Evolutionary conservation across 179 eudicot species (phyloP).

Genomic region (Gypsophila paniculata): DNA sequence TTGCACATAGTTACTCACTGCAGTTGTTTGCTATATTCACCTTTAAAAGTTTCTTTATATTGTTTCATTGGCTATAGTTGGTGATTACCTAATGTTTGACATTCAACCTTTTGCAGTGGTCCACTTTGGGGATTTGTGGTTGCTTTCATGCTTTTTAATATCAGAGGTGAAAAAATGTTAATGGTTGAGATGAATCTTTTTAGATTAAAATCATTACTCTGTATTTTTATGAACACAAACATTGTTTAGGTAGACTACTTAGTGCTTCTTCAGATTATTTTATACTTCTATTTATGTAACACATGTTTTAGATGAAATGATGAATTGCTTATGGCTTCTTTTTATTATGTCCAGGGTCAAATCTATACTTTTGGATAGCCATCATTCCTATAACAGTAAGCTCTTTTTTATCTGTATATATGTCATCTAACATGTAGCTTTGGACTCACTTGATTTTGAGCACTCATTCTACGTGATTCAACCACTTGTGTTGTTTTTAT

Average conservation of each 20-base stretch:
- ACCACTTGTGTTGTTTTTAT: neutral
- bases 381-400: slow-evolving; percentile 89
- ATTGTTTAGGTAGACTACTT: no score
- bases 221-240: neutral
- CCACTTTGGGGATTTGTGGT: slow-evolving; percentile 96
- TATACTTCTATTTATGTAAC: neutral
- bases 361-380: slow-evolving; percentile 96
- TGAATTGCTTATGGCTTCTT: slow-evolving; percentile 8
- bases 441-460: slow-evolving; percentile 10
- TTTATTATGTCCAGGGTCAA: slow-evolving; percentile 61
- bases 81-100: slow-evolving; percentile 9
- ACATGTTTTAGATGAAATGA: neutral
- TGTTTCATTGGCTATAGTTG: neutral
- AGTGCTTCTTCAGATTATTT: neutral
- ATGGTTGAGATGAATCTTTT: slow-evolving; percentile 5
- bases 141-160: slow-evolving; percentile 82
- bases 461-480: neutral
- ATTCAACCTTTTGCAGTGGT: slow-evolving; percentile 55
- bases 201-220: neutral
- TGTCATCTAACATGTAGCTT: neutral
- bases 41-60: neutral
- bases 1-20: neutral
- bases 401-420: slow-evolving; percentile 18
- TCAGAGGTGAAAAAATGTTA: slow-evolving; percentile 52
- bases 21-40: neutral